These are phyloP conservation scores for Pseudocercospora cruenta DNA, from an alignment of 2,329 filamentous ascomycete genomes.

Conservation along the genomic window DNA sequence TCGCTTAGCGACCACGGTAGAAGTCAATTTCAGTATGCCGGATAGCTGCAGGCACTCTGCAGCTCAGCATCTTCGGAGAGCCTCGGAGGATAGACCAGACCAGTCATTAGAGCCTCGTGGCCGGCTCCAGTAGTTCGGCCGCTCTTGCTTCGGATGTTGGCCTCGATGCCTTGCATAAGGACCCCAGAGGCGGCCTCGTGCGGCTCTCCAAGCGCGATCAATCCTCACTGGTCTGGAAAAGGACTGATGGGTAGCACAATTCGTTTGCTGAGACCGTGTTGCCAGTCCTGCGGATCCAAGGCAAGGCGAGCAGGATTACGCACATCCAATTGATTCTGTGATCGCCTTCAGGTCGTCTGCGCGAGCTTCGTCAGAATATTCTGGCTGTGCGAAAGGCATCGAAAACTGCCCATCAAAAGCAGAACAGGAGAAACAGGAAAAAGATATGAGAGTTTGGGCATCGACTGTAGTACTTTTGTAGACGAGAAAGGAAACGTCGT, in stretches of 20 bases:
- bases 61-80: not conserved
- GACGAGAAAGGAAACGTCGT: not conserved
- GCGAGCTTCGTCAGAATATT: not conserved
- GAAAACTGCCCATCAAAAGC: not conserved
- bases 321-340: not conserved
- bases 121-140: constrained; percentile 1
- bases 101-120: constrained; percentile 1
- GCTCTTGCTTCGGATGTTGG: constrained; percentile 1
- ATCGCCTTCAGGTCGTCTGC: not conserved
- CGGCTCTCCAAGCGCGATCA: not conserved
- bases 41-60: constrained; percentile 8
- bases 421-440: not conserved
- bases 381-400: not conserved
- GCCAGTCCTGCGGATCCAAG: not conserved
- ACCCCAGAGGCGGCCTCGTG: not conserved
- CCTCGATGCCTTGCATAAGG: not conserved
- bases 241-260: not conserved
- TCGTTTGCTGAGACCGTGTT: constrained; percentile 1
- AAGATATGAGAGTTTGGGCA: not conserved
- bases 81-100: not conserved
- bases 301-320: not conserved
- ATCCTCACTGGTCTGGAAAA: not conserved
- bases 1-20: not conserved
- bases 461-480: not conserved
- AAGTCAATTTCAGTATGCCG: constrained; percentile 1